These are phyloP conservation scores for Gossypium davidsonii DNA, from an alignment of 441 rosid genomes.

Conservation along the genomic window DNA sequence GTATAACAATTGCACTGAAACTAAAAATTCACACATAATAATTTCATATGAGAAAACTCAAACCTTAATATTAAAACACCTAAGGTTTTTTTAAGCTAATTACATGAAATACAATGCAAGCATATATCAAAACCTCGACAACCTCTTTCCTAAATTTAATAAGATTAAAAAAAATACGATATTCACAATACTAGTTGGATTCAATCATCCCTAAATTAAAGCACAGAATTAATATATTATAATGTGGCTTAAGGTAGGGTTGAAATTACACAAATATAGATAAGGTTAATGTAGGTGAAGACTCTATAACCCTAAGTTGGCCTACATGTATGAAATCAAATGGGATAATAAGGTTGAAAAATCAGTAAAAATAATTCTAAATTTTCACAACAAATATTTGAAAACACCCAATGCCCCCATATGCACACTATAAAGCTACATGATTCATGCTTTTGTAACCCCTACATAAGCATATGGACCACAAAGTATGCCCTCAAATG, in stretches of 20 bases:
- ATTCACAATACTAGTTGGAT: no score
- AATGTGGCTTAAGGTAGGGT: neutral
- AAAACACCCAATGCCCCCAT: neutral
- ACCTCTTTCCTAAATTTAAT: no score
- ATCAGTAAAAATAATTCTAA: neutral
- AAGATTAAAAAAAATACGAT: no score
- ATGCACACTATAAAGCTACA: neutral
- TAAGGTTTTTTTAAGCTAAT: neutral
- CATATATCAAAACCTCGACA: no score
- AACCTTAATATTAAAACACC: no score
- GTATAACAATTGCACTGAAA: no score
- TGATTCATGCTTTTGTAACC: conserved; percentile 10
- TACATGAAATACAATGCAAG: no score
- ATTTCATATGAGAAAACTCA: no score
- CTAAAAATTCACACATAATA: no score
- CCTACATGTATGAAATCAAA: neutral
- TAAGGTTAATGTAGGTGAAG: neutral
- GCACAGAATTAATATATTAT: no score
- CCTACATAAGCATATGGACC: conserved; percentile 9
- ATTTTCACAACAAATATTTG: neutral
- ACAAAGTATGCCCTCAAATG: neutral
- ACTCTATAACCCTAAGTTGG: neutral
- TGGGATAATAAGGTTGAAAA: neutral
- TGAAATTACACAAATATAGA: neutral
- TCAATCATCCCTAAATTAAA: no score